Evolutionary conservation across 192 early-diverging fungal species (phyloP), one percentile per base, ranked within the genome.

Genomic region (Backusella sp.): DNA sequence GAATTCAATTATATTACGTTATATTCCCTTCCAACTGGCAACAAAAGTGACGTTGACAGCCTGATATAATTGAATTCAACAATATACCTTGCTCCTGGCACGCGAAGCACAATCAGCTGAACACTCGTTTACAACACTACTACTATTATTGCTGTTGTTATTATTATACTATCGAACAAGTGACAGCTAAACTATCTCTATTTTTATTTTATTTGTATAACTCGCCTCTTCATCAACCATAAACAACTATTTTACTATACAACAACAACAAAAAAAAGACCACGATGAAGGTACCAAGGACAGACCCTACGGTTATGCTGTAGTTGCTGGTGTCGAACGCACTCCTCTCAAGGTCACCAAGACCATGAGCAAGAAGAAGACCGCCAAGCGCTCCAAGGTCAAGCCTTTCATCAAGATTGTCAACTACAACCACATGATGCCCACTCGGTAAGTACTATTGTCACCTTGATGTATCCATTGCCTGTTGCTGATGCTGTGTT

Each of bases 391-490:
- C 79, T 96, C 95, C 83, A 91, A 90, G 86, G 97, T 99, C 84
- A 99, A 99, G 97, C 92, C 97, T 81, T 99, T 99, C 91, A 90
- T 99, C 88, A 97, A 98, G 91, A 87, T 90, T 74, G 86, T 99
- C 88, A 99, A 99, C 95, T 98, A 96, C 94, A 94, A 97, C 86
- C 98, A 99, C 91, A 82, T 99, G 75, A 98, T 99, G 97, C 98
- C 98, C 83, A 99, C 98, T 80, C 92, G 98, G 86, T 95, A 90
- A 71, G 83, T 28, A 66, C 4, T 12, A 39, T 5, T 34, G 17
- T 11, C 7, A 34, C 19, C 2, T 1, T 1, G 14, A 11, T 19
- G 37, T 5, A 12, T 14, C 36, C 36, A 8, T 3, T 62, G 39
- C 21, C 7, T 14, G 14, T 73, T 32, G 42, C 35, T 73, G 32